Conservation (phyloP, 345 rosid species). For the Eucalyptus paniculata region DNA sequence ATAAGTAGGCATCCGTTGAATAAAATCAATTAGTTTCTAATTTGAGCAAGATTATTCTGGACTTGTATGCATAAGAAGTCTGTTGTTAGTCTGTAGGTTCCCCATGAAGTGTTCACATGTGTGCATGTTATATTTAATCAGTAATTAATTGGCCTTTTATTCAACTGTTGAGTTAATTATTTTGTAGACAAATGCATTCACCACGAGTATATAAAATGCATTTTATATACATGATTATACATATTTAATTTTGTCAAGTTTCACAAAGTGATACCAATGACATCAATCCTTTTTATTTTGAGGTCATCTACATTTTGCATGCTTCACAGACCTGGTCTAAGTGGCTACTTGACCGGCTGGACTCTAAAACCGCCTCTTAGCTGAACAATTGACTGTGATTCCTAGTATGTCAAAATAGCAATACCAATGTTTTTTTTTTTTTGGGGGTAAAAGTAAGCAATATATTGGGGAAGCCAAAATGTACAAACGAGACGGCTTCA, state of each 20-base stretch:
- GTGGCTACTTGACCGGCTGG: not conserved
- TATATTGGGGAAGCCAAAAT: too few relatives aligned
- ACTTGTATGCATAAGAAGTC: not conserved
- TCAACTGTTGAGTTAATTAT: not conserved
- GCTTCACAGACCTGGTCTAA: not conserved
- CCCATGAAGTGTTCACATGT: not conserved
- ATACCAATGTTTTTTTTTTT: too few relatives aligned
- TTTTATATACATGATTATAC: not conserved
- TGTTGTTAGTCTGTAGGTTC: not conserved
- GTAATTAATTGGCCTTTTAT: not conserved
- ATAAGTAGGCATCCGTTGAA: not conserved
- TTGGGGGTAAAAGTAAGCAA: too few relatives aligned
- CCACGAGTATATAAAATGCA: not conserved
- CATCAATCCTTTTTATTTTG: not conserved
- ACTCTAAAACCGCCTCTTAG: not conserved
- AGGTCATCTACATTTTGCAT: not conserved
- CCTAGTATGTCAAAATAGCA: not conserved
- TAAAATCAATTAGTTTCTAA: not conserved
- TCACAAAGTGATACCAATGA: not conserved
- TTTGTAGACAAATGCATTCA: not conserved
- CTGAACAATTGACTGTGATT: not conserved
- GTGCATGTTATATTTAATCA: not conserved
- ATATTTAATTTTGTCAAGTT: not conserved
- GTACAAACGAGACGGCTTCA: too few relatives aligned
- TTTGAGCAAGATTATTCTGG: not conserved